These are phyloP conservation scores for Quercus tomentella DNA, from an alignment of 331 rosid genomes.

Conservation along the genomic window DNA sequence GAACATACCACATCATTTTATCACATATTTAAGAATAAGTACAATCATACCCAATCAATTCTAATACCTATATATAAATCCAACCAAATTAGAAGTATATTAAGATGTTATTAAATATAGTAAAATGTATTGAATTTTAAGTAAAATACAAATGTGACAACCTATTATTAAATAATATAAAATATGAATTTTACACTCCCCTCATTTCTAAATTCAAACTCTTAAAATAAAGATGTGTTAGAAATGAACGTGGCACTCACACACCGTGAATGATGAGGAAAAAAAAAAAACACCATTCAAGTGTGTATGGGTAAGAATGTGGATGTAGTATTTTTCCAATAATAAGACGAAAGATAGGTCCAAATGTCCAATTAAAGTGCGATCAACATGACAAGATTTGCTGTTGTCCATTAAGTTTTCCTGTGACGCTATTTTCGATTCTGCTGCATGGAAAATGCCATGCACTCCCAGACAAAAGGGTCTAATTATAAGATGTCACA, in stretches of 20 bases:
- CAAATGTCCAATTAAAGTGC: no score
- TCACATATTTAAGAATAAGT: no score
- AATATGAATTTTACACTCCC: fast-evolving
- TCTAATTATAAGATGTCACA: neutral
- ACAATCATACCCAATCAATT: no score
- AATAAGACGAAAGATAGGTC: no score
- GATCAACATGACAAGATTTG: neutral
- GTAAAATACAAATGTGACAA: no score
- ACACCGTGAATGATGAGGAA: no score
- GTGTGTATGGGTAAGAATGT: no score
- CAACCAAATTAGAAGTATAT: fast-evolving
- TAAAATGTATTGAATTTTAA: fast-evolving
- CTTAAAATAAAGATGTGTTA: no score
- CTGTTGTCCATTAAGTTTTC: neutral
- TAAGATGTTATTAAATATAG: fast-evolving
- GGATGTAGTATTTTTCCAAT: no score
- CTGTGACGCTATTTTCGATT: neutral
- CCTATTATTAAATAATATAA: no score
- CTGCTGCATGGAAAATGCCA: neutral
- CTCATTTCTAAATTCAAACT: no score
- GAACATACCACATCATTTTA: fast-evolving
- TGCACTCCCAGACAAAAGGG: neutral
- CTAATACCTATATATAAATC: fast-evolving
- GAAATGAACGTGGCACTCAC: no score
- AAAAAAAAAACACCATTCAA: fast-evolving